These are phyloP conservation scores for Peniophora sp. DNA, from an alignment of 1,284 basidiomycete genomes.

Conservation along the genomic window DNA sequence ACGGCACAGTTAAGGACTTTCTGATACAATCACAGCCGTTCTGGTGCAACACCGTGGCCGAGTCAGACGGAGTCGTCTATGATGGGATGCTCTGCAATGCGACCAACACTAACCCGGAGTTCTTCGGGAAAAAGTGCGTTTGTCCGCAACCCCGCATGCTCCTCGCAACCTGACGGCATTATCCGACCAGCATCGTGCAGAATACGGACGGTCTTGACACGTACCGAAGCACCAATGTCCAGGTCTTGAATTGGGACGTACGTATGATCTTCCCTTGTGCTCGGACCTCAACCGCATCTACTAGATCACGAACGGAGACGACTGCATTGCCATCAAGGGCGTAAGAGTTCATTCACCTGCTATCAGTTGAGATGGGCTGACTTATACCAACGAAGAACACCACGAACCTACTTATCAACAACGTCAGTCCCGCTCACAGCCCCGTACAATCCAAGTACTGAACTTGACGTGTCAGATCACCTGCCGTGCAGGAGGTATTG, in stretches of 20 bases:
- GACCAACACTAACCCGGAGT: conserved; percentile 45
- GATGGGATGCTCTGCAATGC: conserved; percentile 61
- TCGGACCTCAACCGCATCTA: neutral
- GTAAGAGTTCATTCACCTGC: conserved; percentile 24
- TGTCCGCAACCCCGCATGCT: neutral
- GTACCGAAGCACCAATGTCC: conserved; percentile 45
- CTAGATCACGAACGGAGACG: conserved; percentile 51
- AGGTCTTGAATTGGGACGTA: conserved; percentile 46
- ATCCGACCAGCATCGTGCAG: conserved; percentile 39
- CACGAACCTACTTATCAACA: conserved; percentile 41
- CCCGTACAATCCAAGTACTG: too few species aligned
- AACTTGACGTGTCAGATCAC: conserved; percentile 22
- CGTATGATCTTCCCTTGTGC: conserved; percentile 8
- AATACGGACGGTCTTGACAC: conserved; percentile 65
- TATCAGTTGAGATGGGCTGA: neutral
- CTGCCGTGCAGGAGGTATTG: conserved; percentile 54
- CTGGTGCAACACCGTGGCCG: conserved; percentile 55
- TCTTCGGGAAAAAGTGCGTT: conserved; percentile 21
- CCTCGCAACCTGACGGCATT: neutral
- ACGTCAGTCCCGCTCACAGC: conserved; percentile 12
- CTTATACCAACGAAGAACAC: conserved; percentile 34
- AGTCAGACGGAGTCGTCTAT: conserved; percentile 46
- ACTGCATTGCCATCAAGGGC: conserved; percentile 60
- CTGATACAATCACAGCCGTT: conserved; percentile 53
- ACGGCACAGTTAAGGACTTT: conserved; percentile 43